A percentile compares a stretch with the other conserved stretches of the same genome.
These are phyloP conservation scores for Rhizopogon rudus DNA, from an alignment of 768 basidiomycete species.

Conservation along the genomic window DNA sequence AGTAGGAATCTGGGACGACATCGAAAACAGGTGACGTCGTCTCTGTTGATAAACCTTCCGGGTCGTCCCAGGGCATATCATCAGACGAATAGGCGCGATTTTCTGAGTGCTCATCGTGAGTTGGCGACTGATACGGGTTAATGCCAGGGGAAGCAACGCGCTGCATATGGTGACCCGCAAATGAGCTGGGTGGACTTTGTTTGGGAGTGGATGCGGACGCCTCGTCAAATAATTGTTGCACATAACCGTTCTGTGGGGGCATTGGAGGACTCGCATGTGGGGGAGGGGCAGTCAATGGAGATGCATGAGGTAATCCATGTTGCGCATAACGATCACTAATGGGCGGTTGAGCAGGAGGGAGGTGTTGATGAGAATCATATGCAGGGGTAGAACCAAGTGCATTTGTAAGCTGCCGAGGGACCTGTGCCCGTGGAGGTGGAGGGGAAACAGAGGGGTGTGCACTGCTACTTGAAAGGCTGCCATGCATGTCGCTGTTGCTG, in stretches of 20 bases:
- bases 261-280: not conserved
- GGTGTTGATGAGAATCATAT: not conserved
- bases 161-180: not conserved
- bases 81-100: conserved; percentile 7
- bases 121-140: not conserved
- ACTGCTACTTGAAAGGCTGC: not conserved
- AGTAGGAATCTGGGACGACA: not conserved
- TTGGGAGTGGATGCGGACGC: conserved; percentile 2
- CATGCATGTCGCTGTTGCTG: not conserved
- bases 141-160: not conserved
- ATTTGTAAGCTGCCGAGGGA: not conserved
- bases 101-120: conserved; percentile 1
- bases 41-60: conserved; percentile 5
- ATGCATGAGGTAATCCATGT: not conserved
- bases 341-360: not conserved
- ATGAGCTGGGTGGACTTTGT: not conserved
- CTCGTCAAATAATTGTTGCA: not conserved
- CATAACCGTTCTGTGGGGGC: not conserved
- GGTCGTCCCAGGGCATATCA: conserved; percentile 13
- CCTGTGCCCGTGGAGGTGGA: conserved; percentile 6
- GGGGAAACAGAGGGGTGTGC: not conserved
- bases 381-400: not conserved
- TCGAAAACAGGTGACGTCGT: not conserved
- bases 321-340: not conserved
- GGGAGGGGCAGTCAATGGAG: not conserved